Percentiles rank a stretch among this genome's conserved stretches.
These are phyloP conservation scores for Dacryopinax primogenitus DNA, from an alignment of 768 basidiomycete genomes.

Conservation along the genomic window DNA sequence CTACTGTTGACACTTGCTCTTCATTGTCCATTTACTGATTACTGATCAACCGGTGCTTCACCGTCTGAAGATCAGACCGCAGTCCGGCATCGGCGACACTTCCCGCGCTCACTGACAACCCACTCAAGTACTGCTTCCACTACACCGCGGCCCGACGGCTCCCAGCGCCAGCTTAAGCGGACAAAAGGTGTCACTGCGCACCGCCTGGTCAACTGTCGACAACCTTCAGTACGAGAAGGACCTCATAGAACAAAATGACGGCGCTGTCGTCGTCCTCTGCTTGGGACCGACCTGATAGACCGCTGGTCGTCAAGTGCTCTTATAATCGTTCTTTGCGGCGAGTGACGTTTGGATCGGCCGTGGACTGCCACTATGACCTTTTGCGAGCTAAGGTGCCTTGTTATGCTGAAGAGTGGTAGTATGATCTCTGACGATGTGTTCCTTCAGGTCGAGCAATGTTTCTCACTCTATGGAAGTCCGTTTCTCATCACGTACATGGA, in stretches of 20 bases:
- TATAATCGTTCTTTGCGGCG: slow-evolving; percentile 62
- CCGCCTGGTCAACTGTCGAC: background rate
- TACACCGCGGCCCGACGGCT: no score
- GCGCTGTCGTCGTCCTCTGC: slow-evolving; percentile 10
- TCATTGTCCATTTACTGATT: no score
- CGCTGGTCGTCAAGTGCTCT: slow-evolving; percentile 70
- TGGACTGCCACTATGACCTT: slow-evolving; percentile 63
- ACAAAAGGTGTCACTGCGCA: background rate
- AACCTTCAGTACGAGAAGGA: background rate
- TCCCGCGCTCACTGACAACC: no score
- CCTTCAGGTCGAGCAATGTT: slow-evolving; percentile 69
- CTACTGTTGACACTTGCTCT: no score
- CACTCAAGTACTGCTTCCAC: no score
- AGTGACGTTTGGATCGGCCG: slow-evolving; percentile 67
- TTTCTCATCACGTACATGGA: slow-evolving; percentile 75
- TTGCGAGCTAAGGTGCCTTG: slow-evolving; percentile 55
- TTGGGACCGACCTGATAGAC: slow-evolving; percentile 49
- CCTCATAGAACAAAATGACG: background rate
- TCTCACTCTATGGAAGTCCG: slow-evolving; percentile 53
- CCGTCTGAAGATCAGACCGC: no score
- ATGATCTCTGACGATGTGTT: background rate
- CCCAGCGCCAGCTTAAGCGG: no score
- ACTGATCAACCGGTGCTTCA: no score
- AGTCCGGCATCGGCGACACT: no score
- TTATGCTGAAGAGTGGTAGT: background rate